Evolutionary conservation across 768 basidiomycete species (phyloP), one percentile per base, ranked within the genome.

Genomic region (Coprinopsis sp.): DNA sequence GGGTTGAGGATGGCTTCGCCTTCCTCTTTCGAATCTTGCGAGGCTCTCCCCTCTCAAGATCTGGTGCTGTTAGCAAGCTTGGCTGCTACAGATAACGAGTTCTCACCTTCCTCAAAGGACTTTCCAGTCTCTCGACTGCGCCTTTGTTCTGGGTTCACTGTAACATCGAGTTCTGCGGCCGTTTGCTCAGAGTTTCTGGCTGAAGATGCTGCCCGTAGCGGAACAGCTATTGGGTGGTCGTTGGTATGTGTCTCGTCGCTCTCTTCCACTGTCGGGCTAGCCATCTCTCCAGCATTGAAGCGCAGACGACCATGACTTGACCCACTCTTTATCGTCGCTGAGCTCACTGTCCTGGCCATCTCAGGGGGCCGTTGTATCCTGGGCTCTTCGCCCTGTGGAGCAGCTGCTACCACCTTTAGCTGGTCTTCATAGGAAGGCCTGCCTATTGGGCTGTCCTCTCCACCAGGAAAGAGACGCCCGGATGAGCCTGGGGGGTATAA

Each of bases 361-460:
- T 11, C 28, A 3, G 19, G 3, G 10, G 39, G 44, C 14, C 21
- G n/a, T 5, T 30, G 31, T 6, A 43, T 31, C n/a, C 16, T 36
- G 24, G 38, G 13, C 38, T 22, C 28, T n/a, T 7, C 41, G 41
- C 4, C 8, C 41, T 8, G 41, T 25, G 23, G 18, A 10, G 13
- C 21, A 12, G 18, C 33, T 14, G 27, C 31, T 36, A 38, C 37
- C 12, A 25, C 34, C 18, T 28, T 43, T 21, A 53, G 36, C 16
- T 69, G 54, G 40, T 71, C 64, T 49, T 74, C 73, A 46, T 73
- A 73, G 2, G 72, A 67, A 2, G 68, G 72, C 1, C 75, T 72
- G 11, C 64, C 70, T 13, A 74, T 61, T 6, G 61, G 63, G 13
- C 64, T 49, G 33, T 33, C 18, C 13, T n/a, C 37, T 33, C n/a